phyloP scores from a whole-genome alignment of 192 early-diverging fungal species.

The Mortierella alpina region DNA sequence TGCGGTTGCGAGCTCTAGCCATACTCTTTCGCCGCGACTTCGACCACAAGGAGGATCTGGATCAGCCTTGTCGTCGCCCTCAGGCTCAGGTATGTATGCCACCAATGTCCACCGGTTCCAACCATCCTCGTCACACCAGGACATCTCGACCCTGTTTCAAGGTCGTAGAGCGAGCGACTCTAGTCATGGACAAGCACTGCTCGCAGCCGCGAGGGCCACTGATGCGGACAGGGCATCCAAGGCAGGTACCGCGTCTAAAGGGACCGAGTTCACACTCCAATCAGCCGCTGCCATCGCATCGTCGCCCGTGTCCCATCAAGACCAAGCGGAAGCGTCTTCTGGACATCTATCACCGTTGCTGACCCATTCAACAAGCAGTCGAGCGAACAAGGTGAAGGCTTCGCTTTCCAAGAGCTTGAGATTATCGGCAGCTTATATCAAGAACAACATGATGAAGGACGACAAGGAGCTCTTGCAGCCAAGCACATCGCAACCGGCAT shows the following conservation, averaged over 20 bases:
- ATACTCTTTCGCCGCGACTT: slow-evolving; percentile 13
- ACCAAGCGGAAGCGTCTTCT: background rate
- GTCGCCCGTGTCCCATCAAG: background rate
- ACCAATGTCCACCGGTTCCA: slow-evolving; percentile 14
- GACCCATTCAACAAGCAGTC: slow-evolving; percentile 17
- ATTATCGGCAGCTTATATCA: slow-evolving; percentile 45
- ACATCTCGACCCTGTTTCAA: slow-evolving; percentile 28
- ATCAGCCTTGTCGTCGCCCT: slow-evolving; percentile 19
- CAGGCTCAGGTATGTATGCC: slow-evolving; percentile 13
- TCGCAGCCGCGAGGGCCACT: slow-evolving; percentile 12
- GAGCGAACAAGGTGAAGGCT: slow-evolving; percentile 47
- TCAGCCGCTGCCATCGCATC: slow-evolving; percentile 6
- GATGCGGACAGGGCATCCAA: background rate
- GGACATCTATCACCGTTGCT: background rate
- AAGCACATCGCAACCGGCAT: background rate
- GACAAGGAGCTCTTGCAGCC: slow-evolving; percentile 19
- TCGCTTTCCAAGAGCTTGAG: slow-evolving; percentile 42
- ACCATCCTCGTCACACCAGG: slow-evolving; percentile 33
- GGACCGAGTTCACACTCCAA: slow-evolving; percentile 15
- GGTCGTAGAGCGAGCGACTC: slow-evolving; percentile 33
- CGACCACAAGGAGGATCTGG: slow-evolving; percentile 1
- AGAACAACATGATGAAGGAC: slow-evolving; percentile 55
- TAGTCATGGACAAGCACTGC: slow-evolving; percentile 11
- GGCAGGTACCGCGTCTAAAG: background rate
- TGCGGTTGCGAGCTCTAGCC: slow-evolving; percentile 7